Base-by-base conservation (phyloP, 352 stramenopile species). In the Globisporangium radiosum region DNA sequence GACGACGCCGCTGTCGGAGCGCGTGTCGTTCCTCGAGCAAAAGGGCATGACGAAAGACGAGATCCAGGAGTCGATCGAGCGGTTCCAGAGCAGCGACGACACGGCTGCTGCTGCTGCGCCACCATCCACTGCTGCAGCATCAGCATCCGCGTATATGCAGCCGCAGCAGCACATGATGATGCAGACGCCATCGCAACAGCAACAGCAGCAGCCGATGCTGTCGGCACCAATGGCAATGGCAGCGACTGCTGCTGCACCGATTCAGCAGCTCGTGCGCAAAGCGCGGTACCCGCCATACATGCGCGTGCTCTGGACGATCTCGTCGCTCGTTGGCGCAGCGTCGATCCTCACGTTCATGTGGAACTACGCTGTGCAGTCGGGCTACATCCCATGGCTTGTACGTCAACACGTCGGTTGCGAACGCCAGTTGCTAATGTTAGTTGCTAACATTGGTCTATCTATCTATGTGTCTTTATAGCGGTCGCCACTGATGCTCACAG, bases 1-100 rank as follows among this genome's bases (percentile, higher is more conserved):
- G 72, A 51, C 78, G 8, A 91, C 83, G 59, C 83, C 83, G 38
- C 62, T 93, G 51, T 88, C 81, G 1, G 81, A 93, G 63, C 81
- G 83, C 43, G 74, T 91, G 56, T 78, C 70, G 10, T 93, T 93
- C 61, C 63, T 93, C 38, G 83, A 91, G 65, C 75, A 84, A 47
- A 93, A 93, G 64, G 83, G 83, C 4, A 75, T 93, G 75, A 87
- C 73, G 10, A 88, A 89, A 51, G 73, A 90, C 54, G 83, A 89
- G 65, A 91, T 91, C 49, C 81, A 91, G 59, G 73, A 87, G 62
- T 74, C 83, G 17, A 87, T 93, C 15, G 81, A 93, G 55, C 71
- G 76, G 33, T 67, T 81, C 54, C 71, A 89, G 47, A 81, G 70
- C 40, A 65, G 66, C 39, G 64, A 54, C 2, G 3, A 37, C 8